phyloP scores from a whole-genome alignment of 257 asterid species.

The Jaltomata sinuosa region DNA sequence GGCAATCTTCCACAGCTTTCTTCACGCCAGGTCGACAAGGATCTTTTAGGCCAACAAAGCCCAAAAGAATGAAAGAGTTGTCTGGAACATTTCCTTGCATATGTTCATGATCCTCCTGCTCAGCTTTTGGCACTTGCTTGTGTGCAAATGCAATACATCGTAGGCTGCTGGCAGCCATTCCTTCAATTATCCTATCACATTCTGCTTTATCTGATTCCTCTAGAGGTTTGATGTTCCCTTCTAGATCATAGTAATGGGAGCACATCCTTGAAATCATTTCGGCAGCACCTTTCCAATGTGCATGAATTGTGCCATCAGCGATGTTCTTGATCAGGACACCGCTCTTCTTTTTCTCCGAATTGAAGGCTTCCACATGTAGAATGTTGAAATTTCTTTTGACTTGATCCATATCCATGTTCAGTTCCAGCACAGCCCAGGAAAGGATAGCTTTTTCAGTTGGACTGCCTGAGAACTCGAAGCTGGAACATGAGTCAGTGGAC shows the following conservation, averaged over 20 bases:
- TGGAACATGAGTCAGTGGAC: neutral
- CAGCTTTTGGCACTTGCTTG: slow-evolving; percentile 17
- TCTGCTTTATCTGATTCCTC: slow-evolving; percentile 10
- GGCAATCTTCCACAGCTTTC: slow-evolving; percentile 58
- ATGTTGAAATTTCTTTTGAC: slow-evolving; percentile 16
- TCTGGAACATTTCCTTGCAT: slow-evolving; percentile 18
- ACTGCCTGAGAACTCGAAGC: slow-evolving; percentile 58
- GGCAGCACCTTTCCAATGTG: slow-evolving; percentile 86
- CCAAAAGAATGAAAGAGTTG: slow-evolving; percentile 31
- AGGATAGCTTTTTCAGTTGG: slow-evolving; percentile 84
- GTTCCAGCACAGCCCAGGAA: slow-evolving; percentile 54
- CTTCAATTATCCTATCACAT: slow-evolving; percentile 32
- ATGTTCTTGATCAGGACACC: slow-evolving; percentile 36
- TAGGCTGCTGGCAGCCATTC: slow-evolving; percentile 68
- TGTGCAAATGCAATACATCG: slow-evolving; percentile 69
- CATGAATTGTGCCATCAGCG: slow-evolving; percentile 20
- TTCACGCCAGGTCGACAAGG: slow-evolving; percentile 57
- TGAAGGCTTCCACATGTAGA: slow-evolving; percentile 58
- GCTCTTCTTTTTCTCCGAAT: slow-evolving; percentile 73
- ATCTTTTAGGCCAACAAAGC: slow-evolving; percentile 56
- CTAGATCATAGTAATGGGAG: slow-evolving; percentile 32
- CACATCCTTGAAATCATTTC: slow-evolving; percentile 60
- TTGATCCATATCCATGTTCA: slow-evolving; percentile 51
- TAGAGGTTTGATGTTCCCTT: slow-evolving; percentile 29
- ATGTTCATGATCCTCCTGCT: neutral